Evolutionary conservation across 306 rosid species (phyloP), one percentile per base, ranked within the genome.

Genomic region (Ziziphus jujuba): DNA sequence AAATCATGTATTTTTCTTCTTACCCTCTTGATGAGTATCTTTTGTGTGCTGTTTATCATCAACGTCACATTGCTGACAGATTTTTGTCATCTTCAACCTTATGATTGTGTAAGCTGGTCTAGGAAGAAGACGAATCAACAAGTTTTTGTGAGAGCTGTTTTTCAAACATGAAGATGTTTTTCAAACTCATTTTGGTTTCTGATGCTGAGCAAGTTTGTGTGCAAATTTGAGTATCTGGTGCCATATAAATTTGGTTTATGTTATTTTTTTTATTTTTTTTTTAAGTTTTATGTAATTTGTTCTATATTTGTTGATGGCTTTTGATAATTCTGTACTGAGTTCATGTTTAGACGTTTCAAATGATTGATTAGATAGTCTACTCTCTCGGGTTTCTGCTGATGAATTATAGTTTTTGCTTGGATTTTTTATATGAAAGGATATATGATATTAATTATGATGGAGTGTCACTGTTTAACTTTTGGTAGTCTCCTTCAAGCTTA

Each of bases 121-220:
- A 70, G 59, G 48, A 56, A 45, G 21, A 72, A 77, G 77, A n/a
- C n/a, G n/a, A 74, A 58, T 51, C 70, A 34, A 53, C 60, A 43
- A 71, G 59, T 61, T 70, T n/a, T 9, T 50, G 43, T 60, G 2
- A 22, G 49, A 68, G 74, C 44, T 63, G 67, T n/a, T n/a, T 64
- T 56, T 67, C 58, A 25, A 66, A 56, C 61, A 79, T 87, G 86
- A 81, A 77, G 81, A 14, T 47, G 49, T 74, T 73, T 17, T n/a
- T n/a, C n/a, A n/a, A n/a, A n/a, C n/a, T n/a, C n/a, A n/a, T n/a
- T n/a, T n/a, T n/a, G n/a, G n/a, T n/a, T n/a, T n/a, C n/a, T n/a
- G n/a, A n/a, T n/a, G n/a, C n/a, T n/a, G n/a, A n/a, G n/a, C n/a
- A n/a, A n/a, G n/a, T n/a, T n/a, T n/a, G n/a, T 71, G 10, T 65